phyloP scores from a whole-genome alignment of 371 early-diverging fungal genomes.

The Rhizopus delemar region DNA sequence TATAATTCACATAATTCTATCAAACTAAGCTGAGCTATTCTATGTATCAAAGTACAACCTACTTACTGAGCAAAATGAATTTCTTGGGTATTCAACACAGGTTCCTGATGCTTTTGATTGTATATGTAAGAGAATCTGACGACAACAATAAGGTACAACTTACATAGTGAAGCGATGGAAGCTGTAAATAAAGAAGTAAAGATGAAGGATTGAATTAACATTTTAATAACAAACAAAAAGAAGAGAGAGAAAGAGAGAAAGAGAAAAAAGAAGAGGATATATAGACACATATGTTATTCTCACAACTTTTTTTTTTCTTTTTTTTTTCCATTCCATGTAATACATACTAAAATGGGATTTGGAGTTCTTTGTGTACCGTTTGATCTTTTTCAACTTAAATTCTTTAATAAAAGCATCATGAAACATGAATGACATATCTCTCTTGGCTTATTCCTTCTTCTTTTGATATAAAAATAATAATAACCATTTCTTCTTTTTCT shows the following conservation, averaged over 20 bases:
- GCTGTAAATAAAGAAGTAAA: not conserved
- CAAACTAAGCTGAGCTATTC: not conserved
- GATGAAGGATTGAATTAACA: not conserved
- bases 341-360: no score
- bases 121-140: no score
- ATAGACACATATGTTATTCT: not conserved
- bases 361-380: no score
- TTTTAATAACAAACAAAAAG: not conserved
- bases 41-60: not conserved
- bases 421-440: no score
- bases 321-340: no score
- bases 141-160: not conserved
- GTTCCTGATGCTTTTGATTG: conserved; percentile 9
- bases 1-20: conserved; percentile 24
- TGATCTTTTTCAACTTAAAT: no score
- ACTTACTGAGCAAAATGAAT: conserved; percentile 25
- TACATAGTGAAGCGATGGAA: not conserved
- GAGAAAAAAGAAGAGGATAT: not conserved
- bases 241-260: not conserved
- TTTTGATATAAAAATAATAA: no score
- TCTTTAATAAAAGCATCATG: no score
- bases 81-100: conserved; percentile 20
- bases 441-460: no score
- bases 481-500: no score
- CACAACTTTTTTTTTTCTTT: not conserved